Conservation (phyloP, 495 filamentous ascomycete species). For the Durotheca rogersii region DNA sequence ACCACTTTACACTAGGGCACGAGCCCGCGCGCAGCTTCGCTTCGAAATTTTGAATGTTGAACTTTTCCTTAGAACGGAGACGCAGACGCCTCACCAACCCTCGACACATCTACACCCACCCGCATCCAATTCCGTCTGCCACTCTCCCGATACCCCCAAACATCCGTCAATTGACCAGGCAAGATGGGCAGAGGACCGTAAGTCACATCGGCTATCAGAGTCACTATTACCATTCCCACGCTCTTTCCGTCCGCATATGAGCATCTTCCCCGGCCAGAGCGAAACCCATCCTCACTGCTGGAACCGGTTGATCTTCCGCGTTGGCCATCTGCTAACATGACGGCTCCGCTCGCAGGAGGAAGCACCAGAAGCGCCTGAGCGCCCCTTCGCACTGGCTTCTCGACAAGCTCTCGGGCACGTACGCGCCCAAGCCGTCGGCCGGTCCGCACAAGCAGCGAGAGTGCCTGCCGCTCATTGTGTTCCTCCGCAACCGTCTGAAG, state of each 20-base stretch:
- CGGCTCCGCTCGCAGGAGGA: conserved; percentile 65
- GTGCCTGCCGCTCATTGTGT: conserved; percentile 98
- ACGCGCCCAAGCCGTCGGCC: conserved; percentile 91
- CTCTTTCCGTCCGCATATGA: background rate
- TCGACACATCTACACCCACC: too few relatives aligned
- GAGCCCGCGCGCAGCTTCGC: conserved; percentile 34
- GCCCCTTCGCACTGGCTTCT: conserved; percentile 99
- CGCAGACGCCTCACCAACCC: too few relatives aligned
- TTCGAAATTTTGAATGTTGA: conserved; percentile 28
- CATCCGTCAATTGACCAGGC: conserved; percentile 29
- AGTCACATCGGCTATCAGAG: too few relatives aligned
- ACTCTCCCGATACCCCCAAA: conserved; percentile 23
- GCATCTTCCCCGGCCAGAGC: background rate
- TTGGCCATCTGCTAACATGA: conserved; percentile 7
- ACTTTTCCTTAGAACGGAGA: too few relatives aligned
- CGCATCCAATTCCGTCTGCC: conserved; percentile 7
- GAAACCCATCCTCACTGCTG: too few relatives aligned
- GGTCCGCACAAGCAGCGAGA: conserved; percentile 99
- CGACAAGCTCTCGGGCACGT: conserved; percentile 97
- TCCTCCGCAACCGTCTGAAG: conserved; percentile 98
- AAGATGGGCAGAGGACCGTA: conserved; percentile 56
- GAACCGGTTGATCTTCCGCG: too few relatives aligned
- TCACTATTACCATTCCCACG: too few relatives aligned
- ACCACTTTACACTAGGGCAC: conserved; percentile 35
- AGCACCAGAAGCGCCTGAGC: conserved; percentile 99